These are phyloP conservation scores for Erythrobasidium yunnanense DNA, from an alignment of 768 basidiomycete species.

Conservation along the genomic window DNA sequence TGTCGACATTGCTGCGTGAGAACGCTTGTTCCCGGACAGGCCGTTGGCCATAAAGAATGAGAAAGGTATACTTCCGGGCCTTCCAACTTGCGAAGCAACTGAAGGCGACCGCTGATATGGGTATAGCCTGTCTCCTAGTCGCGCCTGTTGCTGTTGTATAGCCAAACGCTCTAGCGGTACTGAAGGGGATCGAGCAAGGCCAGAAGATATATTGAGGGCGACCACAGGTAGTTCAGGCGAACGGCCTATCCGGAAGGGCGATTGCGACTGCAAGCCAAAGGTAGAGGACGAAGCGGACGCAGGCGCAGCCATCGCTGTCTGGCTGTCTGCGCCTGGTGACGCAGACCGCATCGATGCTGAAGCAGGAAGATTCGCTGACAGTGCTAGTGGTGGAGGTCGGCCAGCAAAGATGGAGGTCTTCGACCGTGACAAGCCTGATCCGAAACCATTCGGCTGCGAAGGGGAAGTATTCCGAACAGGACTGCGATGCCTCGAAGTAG, in stretches of 20 bases:
- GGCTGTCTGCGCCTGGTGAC: conserved; percentile 4
- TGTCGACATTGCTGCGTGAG: background rate
- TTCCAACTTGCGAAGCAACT: background rate
- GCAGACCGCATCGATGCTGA: conserved; percentile 9
- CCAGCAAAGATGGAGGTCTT: background rate
- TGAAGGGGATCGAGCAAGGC: conserved; percentile 15
- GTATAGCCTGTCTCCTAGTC: background rate
- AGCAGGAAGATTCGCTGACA: background rate
- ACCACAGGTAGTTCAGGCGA: background rate
- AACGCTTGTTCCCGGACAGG: background rate
- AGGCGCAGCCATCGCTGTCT: background rate
- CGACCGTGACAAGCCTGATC: background rate
- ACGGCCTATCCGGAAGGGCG: conserved; percentile 8
- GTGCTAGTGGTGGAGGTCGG: background rate
- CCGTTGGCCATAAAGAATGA: conserved; percentile 1
- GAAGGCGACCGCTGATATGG: conserved; percentile 20
- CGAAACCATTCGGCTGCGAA: background rate
- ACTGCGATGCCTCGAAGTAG: background rate
- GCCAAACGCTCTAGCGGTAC: background rate
- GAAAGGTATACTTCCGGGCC: background rate
- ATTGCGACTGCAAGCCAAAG: conserved; percentile 21
- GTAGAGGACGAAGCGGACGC: background rate
- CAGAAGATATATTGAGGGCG: conserved; percentile 10
- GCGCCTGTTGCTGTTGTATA: background rate
- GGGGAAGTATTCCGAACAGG: background rate